Conservation (phyloP, 805 yeast species). For the Candida patagonica region DNA sequence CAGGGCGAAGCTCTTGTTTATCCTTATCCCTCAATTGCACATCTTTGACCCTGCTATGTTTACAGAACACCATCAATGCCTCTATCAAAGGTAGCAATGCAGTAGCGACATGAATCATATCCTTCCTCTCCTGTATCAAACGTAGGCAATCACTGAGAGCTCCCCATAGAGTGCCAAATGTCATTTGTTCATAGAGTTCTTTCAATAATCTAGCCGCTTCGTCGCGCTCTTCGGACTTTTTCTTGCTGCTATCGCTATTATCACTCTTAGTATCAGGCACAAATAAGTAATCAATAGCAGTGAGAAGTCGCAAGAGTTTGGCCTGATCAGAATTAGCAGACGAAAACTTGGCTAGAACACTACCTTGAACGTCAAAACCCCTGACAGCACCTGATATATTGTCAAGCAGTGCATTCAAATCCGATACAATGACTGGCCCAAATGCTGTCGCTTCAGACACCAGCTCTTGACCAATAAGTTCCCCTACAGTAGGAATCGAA, state of each 20-base stretch:
- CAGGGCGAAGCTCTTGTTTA: slow-evolving; percentile 22
- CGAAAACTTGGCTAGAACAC: slow-evolving; percentile 57
- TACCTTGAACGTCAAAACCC: slow-evolving; percentile 42
- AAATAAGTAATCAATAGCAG: slow-evolving; percentile 78
- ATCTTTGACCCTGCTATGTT: slow-evolving; percentile 61
- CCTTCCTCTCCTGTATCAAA: slow-evolving; percentile 49
- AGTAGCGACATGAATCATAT: slow-evolving; percentile 59
- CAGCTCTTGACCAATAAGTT: slow-evolving; percentile 57
- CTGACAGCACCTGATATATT: slow-evolving; percentile 34
- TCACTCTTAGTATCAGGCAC: slow-evolving; percentile 32
- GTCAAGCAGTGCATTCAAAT: slow-evolving; percentile 40
- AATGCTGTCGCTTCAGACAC: slow-evolving; percentile 53
- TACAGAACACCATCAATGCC: slow-evolving; percentile 92
- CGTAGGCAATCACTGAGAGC: slow-evolving; percentile 66
- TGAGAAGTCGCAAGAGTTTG: slow-evolving; percentile 70
- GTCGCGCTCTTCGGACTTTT: slow-evolving; percentile 17
- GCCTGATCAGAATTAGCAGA: slow-evolving; percentile 81
- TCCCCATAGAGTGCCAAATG: slow-evolving; percentile 77
- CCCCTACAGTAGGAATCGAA: slow-evolving; percentile 48
- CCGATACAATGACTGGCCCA: slow-evolving; percentile 46
- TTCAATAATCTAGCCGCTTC: slow-evolving; percentile 13
- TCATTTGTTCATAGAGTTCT: slow-evolving; percentile 51
- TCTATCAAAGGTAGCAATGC: slow-evolving; percentile 80
- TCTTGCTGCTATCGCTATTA: slow-evolving; percentile 19
- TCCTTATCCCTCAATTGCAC: slow-evolving; percentile 40